Evolutionary conservation across 768 basidiomycete genomes (phyloP).

Genomic region (Mycena amicta): DNA sequence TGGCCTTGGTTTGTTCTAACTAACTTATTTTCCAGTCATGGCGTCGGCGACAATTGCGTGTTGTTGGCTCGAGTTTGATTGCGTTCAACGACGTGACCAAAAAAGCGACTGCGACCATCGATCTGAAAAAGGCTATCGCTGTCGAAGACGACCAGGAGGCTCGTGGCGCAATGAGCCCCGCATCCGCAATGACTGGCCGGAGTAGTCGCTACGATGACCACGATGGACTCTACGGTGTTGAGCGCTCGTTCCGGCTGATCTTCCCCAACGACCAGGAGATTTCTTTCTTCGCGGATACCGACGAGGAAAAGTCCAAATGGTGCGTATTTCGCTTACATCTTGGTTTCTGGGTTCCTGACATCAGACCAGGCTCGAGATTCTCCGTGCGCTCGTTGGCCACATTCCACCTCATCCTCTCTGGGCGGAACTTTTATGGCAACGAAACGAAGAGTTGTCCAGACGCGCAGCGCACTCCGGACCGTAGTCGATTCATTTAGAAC

Average conservation of each 20-base stretch:
- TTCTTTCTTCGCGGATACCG: constrained; percentile 87
- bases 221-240: constrained; percentile 67
- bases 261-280: constrained; percentile 83
- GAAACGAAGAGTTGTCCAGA: constrained; percentile 57
- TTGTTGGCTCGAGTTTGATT: constrained; percentile 84
- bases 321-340: no score
- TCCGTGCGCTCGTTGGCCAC: constrained; percentile 81
- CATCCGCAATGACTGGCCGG: constrained; percentile 39
- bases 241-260: constrained; percentile 81
- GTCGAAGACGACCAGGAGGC: constrained; percentile 77
- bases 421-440: constrained; percentile 90
- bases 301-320: constrained; percentile 88
- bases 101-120: constrained; percentile 87
- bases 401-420: constrained; percentile 93
- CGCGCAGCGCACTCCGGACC: constrained; percentile 19
- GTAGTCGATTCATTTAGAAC: constrained; percentile 6
- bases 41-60: constrained; percentile 80
- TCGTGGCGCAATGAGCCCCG: constrained; percentile 49
- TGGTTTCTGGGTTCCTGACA: not conserved
- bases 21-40: constrained; percentile 54
- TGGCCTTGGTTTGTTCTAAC: constrained; percentile 8
- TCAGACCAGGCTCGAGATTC: constrained; percentile 73
- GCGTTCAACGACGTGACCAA: constrained; percentile 94
- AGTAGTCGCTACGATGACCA: constrained; percentile 54
- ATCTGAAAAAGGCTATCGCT: constrained; percentile 78